A percentile compares a stretch with the other conserved stretches of the same genome.
These are phyloP conservation scores for Nakazawaea pomicola DNA, from an alignment of 805 yeast genomes.

Conservation along the genomic window DNA sequence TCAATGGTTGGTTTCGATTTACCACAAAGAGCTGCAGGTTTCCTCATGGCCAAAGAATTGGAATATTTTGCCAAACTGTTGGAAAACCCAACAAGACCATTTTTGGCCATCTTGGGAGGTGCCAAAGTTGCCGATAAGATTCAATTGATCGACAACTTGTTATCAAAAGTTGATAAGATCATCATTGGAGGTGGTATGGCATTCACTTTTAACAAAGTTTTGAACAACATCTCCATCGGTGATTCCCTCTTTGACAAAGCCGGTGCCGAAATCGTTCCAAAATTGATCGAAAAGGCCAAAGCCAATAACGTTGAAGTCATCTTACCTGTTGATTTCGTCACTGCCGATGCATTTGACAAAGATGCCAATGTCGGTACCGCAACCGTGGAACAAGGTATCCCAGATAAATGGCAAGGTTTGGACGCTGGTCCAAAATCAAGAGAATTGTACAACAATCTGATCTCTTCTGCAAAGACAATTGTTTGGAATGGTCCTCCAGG, in stretches of 20 bases:
- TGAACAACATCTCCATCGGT: constrained; percentile 84
- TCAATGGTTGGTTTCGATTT: constrained; percentile 97
- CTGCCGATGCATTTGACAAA: constrained; percentile 90
- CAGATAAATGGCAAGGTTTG: constrained; percentile 92
- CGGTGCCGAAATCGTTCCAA: constrained; percentile 93
- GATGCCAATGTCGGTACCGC: constrained; percentile 86
- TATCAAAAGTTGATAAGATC: constrained; percentile 91
- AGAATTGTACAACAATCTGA: constrained; percentile 73
- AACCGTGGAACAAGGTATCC: constrained; percentile 86
- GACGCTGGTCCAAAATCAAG: constrained; percentile 92
- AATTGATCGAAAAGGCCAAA: constrained; percentile 93
- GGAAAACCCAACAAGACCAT: constrained; percentile 97
- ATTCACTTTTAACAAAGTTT: constrained; percentile 95
- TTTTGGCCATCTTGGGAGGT: constrained; percentile 98
- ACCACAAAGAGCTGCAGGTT: constrained; percentile 97
- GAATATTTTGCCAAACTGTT: constrained; percentile 96
- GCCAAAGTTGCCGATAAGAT: constrained; percentile 99
- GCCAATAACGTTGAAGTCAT: constrained; percentile 89
- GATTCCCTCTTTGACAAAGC: constrained; percentile 87
- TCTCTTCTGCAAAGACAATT: constrained; percentile 92
- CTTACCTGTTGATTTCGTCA: constrained; percentile 92
- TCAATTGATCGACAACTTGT: constrained; percentile 93
- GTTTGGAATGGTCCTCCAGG: constrained; percentile 99
- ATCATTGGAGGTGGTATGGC: constrained; percentile 99
- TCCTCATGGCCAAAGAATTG: constrained; percentile 96